A percentile compares a stretch with the other conserved stretches of the same genome.
These are phyloP conservation scores for Petasospora rhodanensis DNA, from an alignment of 1,139 yeast species.

Conservation along the genomic window DNA sequence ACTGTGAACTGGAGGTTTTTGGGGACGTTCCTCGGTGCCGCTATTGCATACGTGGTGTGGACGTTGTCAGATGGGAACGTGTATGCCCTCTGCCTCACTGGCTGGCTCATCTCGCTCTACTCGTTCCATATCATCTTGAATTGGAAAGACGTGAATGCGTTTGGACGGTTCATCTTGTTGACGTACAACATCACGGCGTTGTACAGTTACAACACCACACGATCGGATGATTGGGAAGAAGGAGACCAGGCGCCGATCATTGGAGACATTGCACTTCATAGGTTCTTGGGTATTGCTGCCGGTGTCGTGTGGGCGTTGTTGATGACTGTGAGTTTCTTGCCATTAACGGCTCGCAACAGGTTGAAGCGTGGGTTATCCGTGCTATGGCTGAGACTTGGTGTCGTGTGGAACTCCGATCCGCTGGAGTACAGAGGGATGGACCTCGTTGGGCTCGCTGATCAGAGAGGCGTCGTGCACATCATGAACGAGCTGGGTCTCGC, in stretches of 20 bases:
- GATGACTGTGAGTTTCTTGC: constrained; percentile 59
- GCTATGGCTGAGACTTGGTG: constrained; percentile 75
- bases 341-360: constrained; percentile 70
- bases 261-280: constrained; percentile 73
- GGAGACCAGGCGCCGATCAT: constrained; percentile 68
- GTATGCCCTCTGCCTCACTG: constrained; percentile 49
- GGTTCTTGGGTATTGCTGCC: constrained; percentile 65
- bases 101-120: constrained; percentile 55
- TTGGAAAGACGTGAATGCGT: constrained; percentile 61
- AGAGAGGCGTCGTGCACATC: constrained; percentile 49
- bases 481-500: constrained; percentile 58
- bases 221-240: constrained; percentile 49
- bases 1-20: constrained; percentile 71
- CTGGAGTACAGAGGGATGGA: constrained; percentile 27
- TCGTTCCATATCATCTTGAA: constrained; percentile 66
- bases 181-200: constrained; percentile 78
- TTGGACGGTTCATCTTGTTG: constrained; percentile 67
- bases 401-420: constrained; percentile 73
- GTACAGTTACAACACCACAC: constrained; percentile 67
- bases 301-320: constrained; percentile 78
- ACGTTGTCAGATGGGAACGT: constrained; percentile 52
- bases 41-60: constrained; percentile 59
- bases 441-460: constrained; percentile 52
- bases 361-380: constrained; percentile 61
- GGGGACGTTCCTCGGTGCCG: constrained; percentile 74